These are phyloP conservation scores for Geoglossum glabrum DNA, from an alignment of 495 filamentous ascomycete species.

Conservation along the genomic window DNA sequence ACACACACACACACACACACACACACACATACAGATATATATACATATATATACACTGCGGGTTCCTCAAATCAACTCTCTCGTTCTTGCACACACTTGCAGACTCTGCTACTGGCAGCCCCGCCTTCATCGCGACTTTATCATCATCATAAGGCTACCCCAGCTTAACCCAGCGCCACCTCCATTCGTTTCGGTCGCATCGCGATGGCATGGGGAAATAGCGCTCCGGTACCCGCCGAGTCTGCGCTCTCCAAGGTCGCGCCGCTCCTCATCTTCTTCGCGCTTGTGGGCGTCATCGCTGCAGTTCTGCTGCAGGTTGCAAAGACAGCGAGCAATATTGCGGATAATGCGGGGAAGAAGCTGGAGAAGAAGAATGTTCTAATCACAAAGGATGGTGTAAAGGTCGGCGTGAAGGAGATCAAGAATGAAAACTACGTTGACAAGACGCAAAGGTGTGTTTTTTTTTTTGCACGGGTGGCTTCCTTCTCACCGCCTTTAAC, in stretches of 20 bases:
- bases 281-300: conserved; percentile 37
- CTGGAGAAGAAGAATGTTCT: conserved; percentile 69
- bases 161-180: too few relatives aligned
- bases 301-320: conserved; percentile 59
- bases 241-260: conserved; percentile 16
- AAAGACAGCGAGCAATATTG: conserved; percentile 45
- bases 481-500: background rate
- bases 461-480: too few relatives aligned
- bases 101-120: too few relatives aligned
- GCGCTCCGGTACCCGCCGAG: conserved; percentile 8
- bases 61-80: too few relatives aligned
- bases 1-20: too few relatives aligned
- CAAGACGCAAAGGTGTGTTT: conserved; percentile 44
- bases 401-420: conserved; percentile 58
- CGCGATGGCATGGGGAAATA: background rate
- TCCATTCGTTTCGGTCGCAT: background rate
- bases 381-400: conserved; percentile 68
- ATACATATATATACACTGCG: too few relatives aligned
- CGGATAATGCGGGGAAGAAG: conserved; percentile 42
- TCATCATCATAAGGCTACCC: too few relatives aligned
- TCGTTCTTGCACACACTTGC: too few relatives aligned
- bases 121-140: too few relatives aligned
- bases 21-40: too few relatives aligned
- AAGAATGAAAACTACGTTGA: conserved; percentile 63
- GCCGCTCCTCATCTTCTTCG: conserved; percentile 53